Evolutionary conservation across 2,329 filamentous ascomycete species (phyloP).

Genomic region (Clarireedia monteithiana): DNA sequence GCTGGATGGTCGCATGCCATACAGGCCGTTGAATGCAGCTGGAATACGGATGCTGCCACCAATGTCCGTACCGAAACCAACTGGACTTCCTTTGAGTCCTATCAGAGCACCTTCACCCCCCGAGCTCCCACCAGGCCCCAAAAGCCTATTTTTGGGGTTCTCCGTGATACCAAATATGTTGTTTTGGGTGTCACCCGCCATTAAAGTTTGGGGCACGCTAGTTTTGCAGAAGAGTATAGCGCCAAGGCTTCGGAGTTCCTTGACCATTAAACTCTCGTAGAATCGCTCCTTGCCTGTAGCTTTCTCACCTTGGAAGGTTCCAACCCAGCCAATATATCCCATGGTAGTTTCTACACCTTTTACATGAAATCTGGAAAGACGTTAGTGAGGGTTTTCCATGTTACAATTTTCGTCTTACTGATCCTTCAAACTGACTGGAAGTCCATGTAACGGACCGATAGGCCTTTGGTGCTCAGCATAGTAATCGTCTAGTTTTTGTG

Average conservation of each 20-base stretch:
- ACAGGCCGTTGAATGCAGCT: conserved; percentile 32
- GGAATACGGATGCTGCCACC: conserved; percentile 30
- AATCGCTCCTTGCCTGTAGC: conserved; percentile 41
- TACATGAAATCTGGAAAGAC: conserved; percentile 20
- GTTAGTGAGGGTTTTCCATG: background rate
- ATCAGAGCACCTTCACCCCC: conserved; percentile 30
- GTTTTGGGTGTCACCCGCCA: conserved; percentile 35
- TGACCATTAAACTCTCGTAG: conserved; percentile 42
- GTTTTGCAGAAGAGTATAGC: conserved; percentile 36
- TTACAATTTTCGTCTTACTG: conserved; percentile 11
- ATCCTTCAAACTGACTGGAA: conserved; percentile 35
- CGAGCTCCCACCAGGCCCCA: conserved; percentile 25
- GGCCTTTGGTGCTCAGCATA: conserved; percentile 32
- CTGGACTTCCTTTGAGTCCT: conserved; percentile 25
- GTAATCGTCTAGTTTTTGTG: conserved; percentile 44
- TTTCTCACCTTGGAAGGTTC: conserved; percentile 47
- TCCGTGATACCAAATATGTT: conserved; percentile 35
- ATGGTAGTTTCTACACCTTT: conserved; percentile 36
- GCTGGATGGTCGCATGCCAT: conserved; percentile 32
- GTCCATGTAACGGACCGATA: conserved; percentile 33
- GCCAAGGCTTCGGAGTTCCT: conserved; percentile 33
- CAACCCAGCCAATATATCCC: conserved; percentile 59
- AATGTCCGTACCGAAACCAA: conserved; percentile 29
- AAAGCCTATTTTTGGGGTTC: conserved; percentile 27
- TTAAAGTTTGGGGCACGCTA: conserved; percentile 34